A percentile compares a stretch with the other conserved stretches of the same genome.
Evolutionary conservation across 768 basidiomycete genomes (phyloP).

Genomic region (Serendipita sp.): DNA sequence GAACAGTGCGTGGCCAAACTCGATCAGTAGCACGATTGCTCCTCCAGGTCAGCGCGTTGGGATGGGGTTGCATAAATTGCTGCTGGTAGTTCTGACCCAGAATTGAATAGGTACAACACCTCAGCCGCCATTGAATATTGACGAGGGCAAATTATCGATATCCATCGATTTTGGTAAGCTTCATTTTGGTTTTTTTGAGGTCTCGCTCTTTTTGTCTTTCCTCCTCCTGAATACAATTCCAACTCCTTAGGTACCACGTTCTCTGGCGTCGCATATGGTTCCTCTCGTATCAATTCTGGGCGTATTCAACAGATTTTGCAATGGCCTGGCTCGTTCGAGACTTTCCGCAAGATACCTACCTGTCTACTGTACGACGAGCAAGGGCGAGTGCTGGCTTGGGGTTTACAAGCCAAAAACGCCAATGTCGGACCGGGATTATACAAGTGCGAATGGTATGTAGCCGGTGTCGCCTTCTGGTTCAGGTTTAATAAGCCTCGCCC

Average conservation of each 20-base stretch:
- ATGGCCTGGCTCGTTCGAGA: slow-evolving; percentile 78
- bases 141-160: slow-evolving; percentile 69
- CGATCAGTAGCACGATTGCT: slow-evolving; percentile 5
- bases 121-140: slow-evolving; percentile 11
- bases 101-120: background rate
- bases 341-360: slow-evolving; percentile 75
- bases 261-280: slow-evolving; percentile 77
- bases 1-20: background rate
- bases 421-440: slow-evolving; percentile 47
- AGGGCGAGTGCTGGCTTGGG: slow-evolving; percentile 68
- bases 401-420: slow-evolving; percentile 72
- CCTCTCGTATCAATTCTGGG: slow-evolving; percentile 65
- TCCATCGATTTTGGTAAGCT: slow-evolving; percentile 66
- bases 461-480: background rate
- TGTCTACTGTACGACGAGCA: slow-evolving; percentile 66
- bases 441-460: slow-evolving; percentile 36
- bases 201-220: background rate
- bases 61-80: background rate
- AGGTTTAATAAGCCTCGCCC: background rate
- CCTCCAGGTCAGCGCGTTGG: background rate
- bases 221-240: too few relatives aligned
- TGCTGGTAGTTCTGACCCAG: background rate
- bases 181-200: background rate
- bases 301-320: slow-evolving; percentile 68
- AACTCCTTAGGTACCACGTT: slow-evolving; percentile 55